phyloP scores from a whole-genome alignment of 169 alveolate genomes.

The Besnoitia besnoiti region DNA sequence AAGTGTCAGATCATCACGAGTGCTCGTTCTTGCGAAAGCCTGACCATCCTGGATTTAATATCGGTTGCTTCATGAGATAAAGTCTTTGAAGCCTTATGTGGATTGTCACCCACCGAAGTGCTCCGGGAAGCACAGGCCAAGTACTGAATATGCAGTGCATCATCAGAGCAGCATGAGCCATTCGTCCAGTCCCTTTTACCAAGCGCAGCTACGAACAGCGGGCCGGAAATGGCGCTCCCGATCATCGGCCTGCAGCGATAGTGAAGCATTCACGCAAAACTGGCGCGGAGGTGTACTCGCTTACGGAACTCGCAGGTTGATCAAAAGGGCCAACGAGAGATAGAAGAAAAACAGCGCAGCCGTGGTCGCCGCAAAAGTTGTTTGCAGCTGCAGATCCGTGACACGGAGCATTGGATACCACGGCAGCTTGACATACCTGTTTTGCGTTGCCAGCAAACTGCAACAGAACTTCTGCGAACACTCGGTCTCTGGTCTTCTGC shows the following conservation, averaged over 20 bases:
- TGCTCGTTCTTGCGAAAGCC: neutral
- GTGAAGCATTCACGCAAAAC: neutral
- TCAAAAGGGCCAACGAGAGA: neutral
- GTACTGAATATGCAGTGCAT: neutral
- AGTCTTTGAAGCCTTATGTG: too few relatives aligned
- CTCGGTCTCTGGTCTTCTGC: neutral
- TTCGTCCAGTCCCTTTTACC: neutral
- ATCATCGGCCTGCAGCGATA: neutral
- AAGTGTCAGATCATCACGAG: neutral
- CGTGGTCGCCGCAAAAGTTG: neutral
- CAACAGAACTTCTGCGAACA: neutral
- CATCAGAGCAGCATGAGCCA: neutral
- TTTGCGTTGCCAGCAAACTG: conserved; percentile 27
- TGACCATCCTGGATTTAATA: conserved; percentile 31
- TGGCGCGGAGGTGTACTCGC: neutral
- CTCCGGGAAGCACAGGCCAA: conserved; percentile 1
- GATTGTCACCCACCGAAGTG: neutral
- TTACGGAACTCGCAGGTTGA: conserved; percentile 13
- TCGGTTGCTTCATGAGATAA: too few relatives aligned
- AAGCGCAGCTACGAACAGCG: neutral
- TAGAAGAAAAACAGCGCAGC: neutral
- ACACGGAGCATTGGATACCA: neutral
- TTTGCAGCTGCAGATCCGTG: neutral
- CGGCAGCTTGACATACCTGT: neutral
- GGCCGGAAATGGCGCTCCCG: neutral